Evolutionary conservation across 805 yeast species (phyloP), one percentile per base, ranked within the genome.

Genomic region (Hanseniaspora hatyaiensis): DNA sequence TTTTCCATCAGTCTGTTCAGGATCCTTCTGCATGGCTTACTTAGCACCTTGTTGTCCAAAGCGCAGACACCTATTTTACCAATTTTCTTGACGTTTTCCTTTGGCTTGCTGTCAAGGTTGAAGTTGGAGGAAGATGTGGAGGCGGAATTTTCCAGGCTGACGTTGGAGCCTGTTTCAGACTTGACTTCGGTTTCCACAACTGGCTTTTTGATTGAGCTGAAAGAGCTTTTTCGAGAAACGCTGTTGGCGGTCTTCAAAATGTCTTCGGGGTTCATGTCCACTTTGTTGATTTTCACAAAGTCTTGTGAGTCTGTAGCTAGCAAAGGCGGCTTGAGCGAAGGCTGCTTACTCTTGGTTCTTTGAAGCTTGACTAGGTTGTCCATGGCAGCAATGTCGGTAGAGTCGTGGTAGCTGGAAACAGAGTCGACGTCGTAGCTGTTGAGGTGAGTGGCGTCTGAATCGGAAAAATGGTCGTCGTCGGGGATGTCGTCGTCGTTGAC

Each of bases 21-120:
- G 53, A 92, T 92, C 52, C 83, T 84, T 51, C 97, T 71, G 60
- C 96, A 89, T 2, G 99, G 98, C 66, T 92, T 92, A 37, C 94
- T 82, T 59, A 94, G 72, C 1, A 88, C 98, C 64, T 92, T 92
- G 51, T 88, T 80, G 64, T 92, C 99, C 96, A 92, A 88, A 9
- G 99, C 99, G 66, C 99, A 92, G 1, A 92, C 95, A 46, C 99
- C 99, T 55, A 92, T 85, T 54, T 85, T 88, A 33, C 98, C 97
- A 53, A 88, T 77, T 54, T 73, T 77, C 18, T 45, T 30, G 9
- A 45, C 43, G 23, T 45, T 37, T 3, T 84, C 85, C 44, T 74
- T 9, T 19, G 43, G 34, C 16, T 40, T 40, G 4, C 18, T n/a
- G 13, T 40, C 34, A 6, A 30, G 5, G 8, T 29, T 18, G 15